phyloP scores from a whole-genome alignment of 23 red algal genomes.

The Gracilaria gracilis region DNA sequence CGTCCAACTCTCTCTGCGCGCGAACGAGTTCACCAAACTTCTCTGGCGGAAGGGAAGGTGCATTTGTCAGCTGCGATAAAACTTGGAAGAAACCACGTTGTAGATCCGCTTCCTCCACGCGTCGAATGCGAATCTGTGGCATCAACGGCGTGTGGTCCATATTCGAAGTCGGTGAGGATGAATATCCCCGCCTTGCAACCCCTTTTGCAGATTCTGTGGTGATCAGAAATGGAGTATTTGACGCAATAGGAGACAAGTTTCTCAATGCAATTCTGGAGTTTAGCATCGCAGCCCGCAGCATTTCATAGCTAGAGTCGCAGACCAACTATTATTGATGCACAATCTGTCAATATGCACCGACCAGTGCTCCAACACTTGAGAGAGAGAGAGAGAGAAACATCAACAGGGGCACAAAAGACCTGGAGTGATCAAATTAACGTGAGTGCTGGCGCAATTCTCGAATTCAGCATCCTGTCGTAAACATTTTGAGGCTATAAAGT shows the following conservation, averaged over 20 bases:
- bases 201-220: background rate
- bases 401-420: too few species aligned
- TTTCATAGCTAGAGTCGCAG: too few species aligned
- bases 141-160: background rate
- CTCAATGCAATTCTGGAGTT: background rate
- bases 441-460: too few species aligned
- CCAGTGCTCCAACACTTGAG: too few species aligned
- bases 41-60: slow-evolving; percentile 38
- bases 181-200: background rate
- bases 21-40: slow-evolving; percentile 44
- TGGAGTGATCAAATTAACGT: too few species aligned
- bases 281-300: background rate
- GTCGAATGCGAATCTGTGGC: slow-evolving; percentile 19
- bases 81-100: slow-evolving; percentile 66
- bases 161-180: background rate
- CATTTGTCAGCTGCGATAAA: slow-evolving; percentile 62
- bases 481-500: too few species aligned
- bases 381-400: too few species aligned
- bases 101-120: slow-evolving; percentile 29
- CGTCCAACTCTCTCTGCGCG: slow-evolving; percentile 1
- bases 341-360: too few species aligned
- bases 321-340: too few species aligned
- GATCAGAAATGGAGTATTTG: background rate
- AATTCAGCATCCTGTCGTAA: too few species aligned
- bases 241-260: background rate